Percentiles rank a stretch among this genome's conserved stretches.
phyloP scores from a whole-genome alignment of 768 basidiomycete genomes.

The Naematelia encephala region DNA sequence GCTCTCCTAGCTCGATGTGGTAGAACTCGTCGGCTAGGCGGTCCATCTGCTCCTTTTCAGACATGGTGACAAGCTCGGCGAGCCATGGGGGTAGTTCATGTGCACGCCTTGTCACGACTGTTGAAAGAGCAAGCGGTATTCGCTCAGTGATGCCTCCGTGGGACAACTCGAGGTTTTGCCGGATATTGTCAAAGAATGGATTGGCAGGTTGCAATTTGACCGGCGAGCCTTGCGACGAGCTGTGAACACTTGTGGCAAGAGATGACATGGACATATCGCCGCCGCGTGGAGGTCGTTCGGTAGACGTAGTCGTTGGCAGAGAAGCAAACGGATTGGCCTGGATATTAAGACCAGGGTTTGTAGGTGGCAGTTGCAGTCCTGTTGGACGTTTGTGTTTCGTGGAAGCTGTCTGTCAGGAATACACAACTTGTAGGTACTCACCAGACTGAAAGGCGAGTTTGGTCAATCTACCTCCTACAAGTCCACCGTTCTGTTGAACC shows the following conservation, averaged over 20 bases:
- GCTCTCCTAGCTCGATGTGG: slow-evolving; percentile 85
- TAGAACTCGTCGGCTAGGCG: slow-evolving; percentile 89
- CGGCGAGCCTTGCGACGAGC: slow-evolving; percentile 31
- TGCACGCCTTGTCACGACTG: slow-evolving; percentile 57
- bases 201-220: slow-evolving; percentile 59
- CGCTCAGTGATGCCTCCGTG: slow-evolving; percentile 64
- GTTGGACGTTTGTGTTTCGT: background rate
- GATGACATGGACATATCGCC: background rate
- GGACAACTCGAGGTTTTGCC: slow-evolving; percentile 65
- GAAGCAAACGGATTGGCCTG: slow-evolving; percentile 13
- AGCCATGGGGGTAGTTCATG: slow-evolving; percentile 76
- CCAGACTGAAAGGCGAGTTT: slow-evolving; percentile 49
- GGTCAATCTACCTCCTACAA: slow-evolving; percentile 36
- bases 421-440: background rate
- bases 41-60: slow-evolving; percentile 65
- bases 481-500: background rate
- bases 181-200: slow-evolving; percentile 91
- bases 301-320: background rate
- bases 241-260: slow-evolving; percentile 7
- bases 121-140: slow-evolving; percentile 66
- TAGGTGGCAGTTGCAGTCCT: background rate
- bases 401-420: background rate
- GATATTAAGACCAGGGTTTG: background rate
- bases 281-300: background rate
- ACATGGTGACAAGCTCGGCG: slow-evolving; percentile 62